Conservation (phyloP, 805 yeast genomes). For the Diddensiella caesifluorescens region DNA sequence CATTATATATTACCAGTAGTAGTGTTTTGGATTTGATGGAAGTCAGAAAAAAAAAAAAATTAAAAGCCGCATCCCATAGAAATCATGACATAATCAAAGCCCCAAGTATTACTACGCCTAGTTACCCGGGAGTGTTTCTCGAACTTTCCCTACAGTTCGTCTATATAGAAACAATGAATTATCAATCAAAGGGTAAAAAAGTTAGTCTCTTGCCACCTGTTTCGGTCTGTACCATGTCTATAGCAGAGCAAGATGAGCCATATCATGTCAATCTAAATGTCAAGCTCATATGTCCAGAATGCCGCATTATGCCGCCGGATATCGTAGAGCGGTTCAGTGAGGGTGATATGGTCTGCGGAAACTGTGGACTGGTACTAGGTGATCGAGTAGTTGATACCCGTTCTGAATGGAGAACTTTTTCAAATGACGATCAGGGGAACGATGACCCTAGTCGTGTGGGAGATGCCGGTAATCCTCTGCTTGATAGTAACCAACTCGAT, state of each 20-base stretch:
- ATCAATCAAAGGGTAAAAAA: too few species aligned
- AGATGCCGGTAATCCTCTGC: constrained; percentile 87
- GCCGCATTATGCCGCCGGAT: constrained; percentile 93
- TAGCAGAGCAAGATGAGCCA: constrained; percentile 15
- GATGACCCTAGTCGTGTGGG: constrained; percentile 99
- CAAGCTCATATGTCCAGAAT: constrained; percentile 89
- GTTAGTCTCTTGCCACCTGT: constrained; percentile 4
- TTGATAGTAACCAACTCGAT: constrained; percentile 86
- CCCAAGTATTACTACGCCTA: too few species aligned
- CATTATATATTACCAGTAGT: constrained; percentile 8
- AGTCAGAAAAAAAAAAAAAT: constrained; percentile 7
- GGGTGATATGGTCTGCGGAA: constrained; percentile 97
- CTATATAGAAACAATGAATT: too few species aligned
- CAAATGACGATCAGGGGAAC: constrained; percentile 96
- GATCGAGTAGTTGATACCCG: constrained; percentile 91
- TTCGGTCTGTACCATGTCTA: constrained; percentile 5
- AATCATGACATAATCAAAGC: too few species aligned
- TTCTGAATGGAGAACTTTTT: constrained; percentile 98
- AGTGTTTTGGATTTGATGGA: neutral
- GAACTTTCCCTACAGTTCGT: too few species aligned
- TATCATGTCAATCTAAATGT: constrained; percentile 60
- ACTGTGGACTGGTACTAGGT: constrained; percentile 90
- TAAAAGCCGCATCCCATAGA: too few species aligned
- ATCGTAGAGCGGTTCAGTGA: constrained; percentile 91
- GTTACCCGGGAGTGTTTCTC: too few species aligned